phyloP scores from a whole-genome alignment of 768 basidiomycete genomes.

The Hygrophoropsis aurantiaca region DNA sequence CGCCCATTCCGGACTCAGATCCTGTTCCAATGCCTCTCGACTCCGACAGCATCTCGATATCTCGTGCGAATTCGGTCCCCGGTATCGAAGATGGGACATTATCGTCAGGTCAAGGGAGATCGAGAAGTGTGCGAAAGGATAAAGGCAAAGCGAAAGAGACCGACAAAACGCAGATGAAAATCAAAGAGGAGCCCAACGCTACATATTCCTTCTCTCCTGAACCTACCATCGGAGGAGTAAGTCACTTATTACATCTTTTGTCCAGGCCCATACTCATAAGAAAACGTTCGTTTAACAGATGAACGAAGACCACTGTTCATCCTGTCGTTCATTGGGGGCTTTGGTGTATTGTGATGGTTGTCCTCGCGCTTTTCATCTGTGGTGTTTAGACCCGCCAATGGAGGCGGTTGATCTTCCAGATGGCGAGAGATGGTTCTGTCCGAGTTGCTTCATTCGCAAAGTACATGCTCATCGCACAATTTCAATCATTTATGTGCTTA shows the following conservation, averaged over 20 bases:
- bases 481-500: conserved; percentile 1
- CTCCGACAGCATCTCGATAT: conserved; percentile 54
- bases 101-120: conserved; percentile 22
- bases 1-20: conserved; percentile 52
- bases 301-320: conserved; percentile 86
- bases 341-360: conserved; percentile 98
- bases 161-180: conserved; percentile 31
- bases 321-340: conserved; percentile 78
- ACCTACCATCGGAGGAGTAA: conserved; percentile 34
- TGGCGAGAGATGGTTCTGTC: conserved; percentile 78
- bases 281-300: conserved; percentile 27
- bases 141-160: conserved; percentile 51
- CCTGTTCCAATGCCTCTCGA: conserved; percentile 52
- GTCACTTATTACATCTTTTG: conserved; percentile 14
- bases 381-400: conserved; percentile 96
- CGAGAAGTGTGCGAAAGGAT: conserved; percentile 32
- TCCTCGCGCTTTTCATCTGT: conserved; percentile 92
- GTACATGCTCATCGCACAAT: too few species aligned
- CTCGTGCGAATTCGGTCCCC: conserved; percentile 60
- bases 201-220: conserved; percentile 38
- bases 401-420: conserved; percentile 85
- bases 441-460: conserved; percentile 64
- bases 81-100: conserved; percentile 25
- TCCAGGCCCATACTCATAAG: conserved; percentile 16
- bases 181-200: conserved; percentile 46